Conservation (phyloP, 495 filamentous ascomycete genomes). For the Pseudotulostoma volvatum region DNA sequence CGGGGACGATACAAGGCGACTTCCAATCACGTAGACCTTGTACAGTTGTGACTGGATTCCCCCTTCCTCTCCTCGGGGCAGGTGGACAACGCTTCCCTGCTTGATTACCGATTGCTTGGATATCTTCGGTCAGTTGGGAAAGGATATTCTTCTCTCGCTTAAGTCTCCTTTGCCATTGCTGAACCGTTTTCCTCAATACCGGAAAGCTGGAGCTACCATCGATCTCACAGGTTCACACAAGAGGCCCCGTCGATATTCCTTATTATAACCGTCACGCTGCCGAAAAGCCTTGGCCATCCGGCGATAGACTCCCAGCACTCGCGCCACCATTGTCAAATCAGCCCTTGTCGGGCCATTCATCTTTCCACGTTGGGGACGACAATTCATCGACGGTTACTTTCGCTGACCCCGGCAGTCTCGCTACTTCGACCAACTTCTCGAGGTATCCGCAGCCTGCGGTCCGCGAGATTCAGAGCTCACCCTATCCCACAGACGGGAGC, state of each 20-base stretch:
- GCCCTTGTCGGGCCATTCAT: slow-evolving; percentile 29
- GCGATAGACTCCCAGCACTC: slow-evolving; percentile 64
- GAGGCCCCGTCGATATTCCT: slow-evolving; percentile 65
- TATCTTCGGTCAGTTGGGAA: no score
- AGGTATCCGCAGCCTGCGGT: slow-evolving; percentile 14
- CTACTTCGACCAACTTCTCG: slow-evolving; percentile 25
- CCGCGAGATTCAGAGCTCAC: slow-evolving; percentile 22
- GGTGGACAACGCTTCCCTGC: no score
- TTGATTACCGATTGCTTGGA: no score
- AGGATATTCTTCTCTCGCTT: no score
- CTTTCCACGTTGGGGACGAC: slow-evolving; percentile 35
- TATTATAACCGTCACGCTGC: slow-evolving; percentile 60
- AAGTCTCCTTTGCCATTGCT: no score
- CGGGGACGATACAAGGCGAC: no score
- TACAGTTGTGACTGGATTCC: no score
- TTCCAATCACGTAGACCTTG: no score
- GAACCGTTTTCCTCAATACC: no score
- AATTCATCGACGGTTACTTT: slow-evolving; percentile 12
- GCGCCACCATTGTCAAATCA: slow-evolving; percentile 52
- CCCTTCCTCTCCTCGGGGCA: no score
- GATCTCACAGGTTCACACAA: slow-evolving; percentile 78
- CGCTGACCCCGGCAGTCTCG: slow-evolving; percentile 15
- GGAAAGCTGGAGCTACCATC: slow-evolving; percentile 98
- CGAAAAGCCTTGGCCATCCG: slow-evolving; percentile 49
- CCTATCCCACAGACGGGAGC: slow-evolving; percentile 18